Evolutionary conservation across 1,284 basidiomycete genomes (phyloP).

Genomic region (Cutaneotrichosporon mucoides): DNA sequence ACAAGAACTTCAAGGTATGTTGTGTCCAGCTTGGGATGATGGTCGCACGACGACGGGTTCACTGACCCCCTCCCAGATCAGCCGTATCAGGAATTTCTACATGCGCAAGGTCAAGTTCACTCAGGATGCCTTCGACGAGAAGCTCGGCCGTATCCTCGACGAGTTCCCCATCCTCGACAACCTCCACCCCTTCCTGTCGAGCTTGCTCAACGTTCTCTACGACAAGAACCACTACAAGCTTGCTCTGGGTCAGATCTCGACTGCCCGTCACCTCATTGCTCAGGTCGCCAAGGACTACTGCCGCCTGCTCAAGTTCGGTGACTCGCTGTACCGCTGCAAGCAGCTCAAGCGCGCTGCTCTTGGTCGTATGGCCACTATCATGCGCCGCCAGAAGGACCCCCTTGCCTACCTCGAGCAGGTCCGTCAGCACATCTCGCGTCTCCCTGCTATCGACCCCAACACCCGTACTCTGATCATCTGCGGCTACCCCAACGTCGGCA

Average conservation of each 20-base stretch:
- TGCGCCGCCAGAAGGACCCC: conserved; percentile 94
- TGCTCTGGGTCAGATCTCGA: conserved; percentile 88
- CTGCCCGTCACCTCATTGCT: conserved; percentile 87
- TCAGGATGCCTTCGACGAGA: conserved; percentile 95
- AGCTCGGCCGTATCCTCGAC: conserved; percentile 84
- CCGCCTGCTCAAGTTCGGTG: conserved; percentile 90
- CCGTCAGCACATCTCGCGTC: conserved; percentile 91
- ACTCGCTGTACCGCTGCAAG: conserved; percentile 92
- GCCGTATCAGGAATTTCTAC: conserved; percentile 62
- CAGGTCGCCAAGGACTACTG: conserved; percentile 94
- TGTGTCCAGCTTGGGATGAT: too few species aligned
- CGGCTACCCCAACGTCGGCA: conserved; percentile 96
- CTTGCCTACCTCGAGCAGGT: conserved; percentile 96
- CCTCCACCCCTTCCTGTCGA: conserved; percentile 88
- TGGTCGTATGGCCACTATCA: conserved; percentile 95
- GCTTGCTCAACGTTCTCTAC: conserved; percentile 91
- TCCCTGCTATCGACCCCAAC: conserved; percentile 87
- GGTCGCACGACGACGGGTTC: too few species aligned
- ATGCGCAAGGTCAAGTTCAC: conserved; percentile 99
- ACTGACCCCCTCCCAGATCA: conserved; percentile 76
- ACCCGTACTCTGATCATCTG: conserved; percentile 94
- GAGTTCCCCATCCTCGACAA: conserved; percentile 98
- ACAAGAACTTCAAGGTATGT: conserved; percentile 63
- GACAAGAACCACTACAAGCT: conserved; percentile 99
- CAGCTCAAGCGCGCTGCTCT: conserved; percentile 92